Evolutionary conservation across 208 protist genomes (phyloP).

Genomic region (Leishmania aethiopica): DNA sequence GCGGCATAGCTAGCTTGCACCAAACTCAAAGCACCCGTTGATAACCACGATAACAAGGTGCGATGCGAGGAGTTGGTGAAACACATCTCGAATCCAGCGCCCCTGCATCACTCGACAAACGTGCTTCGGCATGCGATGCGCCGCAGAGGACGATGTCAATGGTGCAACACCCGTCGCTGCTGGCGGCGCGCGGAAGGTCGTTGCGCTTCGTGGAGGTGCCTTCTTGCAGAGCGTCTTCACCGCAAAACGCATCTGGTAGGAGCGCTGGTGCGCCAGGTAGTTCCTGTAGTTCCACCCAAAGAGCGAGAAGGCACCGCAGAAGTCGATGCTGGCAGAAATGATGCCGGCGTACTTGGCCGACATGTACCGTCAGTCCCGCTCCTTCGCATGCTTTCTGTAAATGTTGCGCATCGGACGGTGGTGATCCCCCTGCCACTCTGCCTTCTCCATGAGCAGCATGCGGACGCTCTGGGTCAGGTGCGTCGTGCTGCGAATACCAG

Average conservation of each 20-base stretch:
- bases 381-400: conserved; percentile 84
- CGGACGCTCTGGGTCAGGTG: conserved; percentile 79
- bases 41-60: conserved; percentile 67
- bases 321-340: conserved; percentile 79
- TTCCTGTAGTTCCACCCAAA: conserved; percentile 92
- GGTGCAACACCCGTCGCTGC: background rate
- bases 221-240: conserved; percentile 46
- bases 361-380: conserved; percentile 81
- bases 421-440: conserved; percentile 88
- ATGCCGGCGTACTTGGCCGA: conserved; percentile 89
- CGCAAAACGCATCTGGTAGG: conserved; percentile 71
- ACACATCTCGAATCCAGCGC: conserved; percentile 46
- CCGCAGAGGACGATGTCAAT: background rate
- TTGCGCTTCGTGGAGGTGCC: conserved; percentile 11
- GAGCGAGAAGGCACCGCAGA: conserved; percentile 79
- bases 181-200: background rate
- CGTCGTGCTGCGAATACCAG: conserved; percentile 64
- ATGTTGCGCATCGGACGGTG: conserved; percentile 83
- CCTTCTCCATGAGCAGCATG: conserved; percentile 87
- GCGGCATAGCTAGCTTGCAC: conserved; percentile 68
- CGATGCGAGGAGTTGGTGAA: conserved; percentile 45
- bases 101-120: conserved; percentile 30
- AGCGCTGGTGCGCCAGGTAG: conserved; percentile 80
- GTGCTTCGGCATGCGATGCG: conserved; percentile 18
- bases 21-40: conserved; percentile 72